These are phyloP conservation scores for Curvularia eragrostidis DNA, from an alignment of 2,329 filamentous ascomycete species.

Conservation along the genomic window DNA sequence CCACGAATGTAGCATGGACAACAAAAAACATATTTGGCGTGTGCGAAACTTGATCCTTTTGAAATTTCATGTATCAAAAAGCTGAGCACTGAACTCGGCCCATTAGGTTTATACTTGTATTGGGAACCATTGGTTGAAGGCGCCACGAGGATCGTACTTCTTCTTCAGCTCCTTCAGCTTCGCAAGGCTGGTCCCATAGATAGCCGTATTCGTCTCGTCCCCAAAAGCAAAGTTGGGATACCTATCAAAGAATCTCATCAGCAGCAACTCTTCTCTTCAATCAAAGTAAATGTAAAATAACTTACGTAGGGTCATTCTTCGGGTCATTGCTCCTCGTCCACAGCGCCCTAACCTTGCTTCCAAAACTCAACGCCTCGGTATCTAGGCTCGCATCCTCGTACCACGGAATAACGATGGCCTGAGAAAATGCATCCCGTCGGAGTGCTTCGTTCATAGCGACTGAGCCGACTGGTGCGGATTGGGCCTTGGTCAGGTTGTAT, in stretches of 20 bases:
- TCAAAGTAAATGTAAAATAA: not conserved
- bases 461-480: constrained; percentile 21
- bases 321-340: constrained; percentile 28
- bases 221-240: constrained; percentile 41
- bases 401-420: constrained; percentile 52
- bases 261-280: not conserved
- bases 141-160: constrained; percentile 32
- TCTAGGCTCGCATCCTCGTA: constrained; percentile 49
- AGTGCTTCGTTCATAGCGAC: constrained; percentile 41
- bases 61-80: not conserved
- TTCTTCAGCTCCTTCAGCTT: constrained; percentile 33
- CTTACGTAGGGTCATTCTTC: constrained; percentile 30
- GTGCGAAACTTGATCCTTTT: not conserved
- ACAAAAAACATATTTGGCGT: not conserved
- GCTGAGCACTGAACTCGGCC: not conserved
- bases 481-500: constrained; percentile 48
- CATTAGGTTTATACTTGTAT: constrained; percentile 19
- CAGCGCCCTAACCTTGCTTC: constrained; percentile 37
- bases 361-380: constrained; percentile 45
- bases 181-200: constrained; percentile 34
- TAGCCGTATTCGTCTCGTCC: constrained; percentile 29
- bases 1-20: not conserved
- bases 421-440: constrained; percentile 43
- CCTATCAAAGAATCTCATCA: constrained; percentile 15
- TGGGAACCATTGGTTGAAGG: constrained; percentile 39